phyloP scores from a whole-genome alignment of 768 basidiomycete genomes.

The Psilocybe subaeruginosa region DNA sequence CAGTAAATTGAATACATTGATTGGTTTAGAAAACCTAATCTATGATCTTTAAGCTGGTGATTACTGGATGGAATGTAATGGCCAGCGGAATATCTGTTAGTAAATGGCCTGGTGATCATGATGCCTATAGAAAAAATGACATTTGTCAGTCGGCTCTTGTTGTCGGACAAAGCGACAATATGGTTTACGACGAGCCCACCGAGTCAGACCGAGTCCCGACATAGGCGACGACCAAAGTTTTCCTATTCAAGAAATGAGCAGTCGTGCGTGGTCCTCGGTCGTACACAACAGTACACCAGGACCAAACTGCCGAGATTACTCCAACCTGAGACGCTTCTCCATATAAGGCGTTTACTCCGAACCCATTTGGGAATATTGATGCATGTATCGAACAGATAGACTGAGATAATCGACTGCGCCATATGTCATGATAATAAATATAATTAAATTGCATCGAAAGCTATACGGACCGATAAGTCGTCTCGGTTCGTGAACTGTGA shows the following conservation, averaged over 20 bases:
- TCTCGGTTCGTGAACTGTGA: not conserved
- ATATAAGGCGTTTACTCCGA: not conserved
- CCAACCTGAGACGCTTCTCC: not conserved
- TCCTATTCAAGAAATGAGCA: not conserved
- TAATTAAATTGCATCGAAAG: slow-evolving; percentile 4
- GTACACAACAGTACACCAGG: not conserved
- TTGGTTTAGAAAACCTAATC: not conserved
- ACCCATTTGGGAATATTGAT: not conserved
- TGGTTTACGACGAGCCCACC: not conserved
- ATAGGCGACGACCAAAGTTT: not conserved
- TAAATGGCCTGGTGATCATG: not conserved
- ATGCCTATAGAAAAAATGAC: too few species aligned
- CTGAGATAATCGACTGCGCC: not conserved
- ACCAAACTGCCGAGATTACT: not conserved
- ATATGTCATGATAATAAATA: slow-evolving; percentile 1
- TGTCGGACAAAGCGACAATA: not conserved
- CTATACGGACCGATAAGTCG: slow-evolving; percentile 1
- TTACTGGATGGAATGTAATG: not conserved
- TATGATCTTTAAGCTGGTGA: not conserved
- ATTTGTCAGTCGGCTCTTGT: not conserved
- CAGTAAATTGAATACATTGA: not conserved
- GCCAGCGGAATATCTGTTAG: not conserved
- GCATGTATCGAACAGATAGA: not conserved
- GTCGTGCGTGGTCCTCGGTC: not conserved
- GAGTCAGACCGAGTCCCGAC: too few species aligned